These are phyloP conservation scores for Letharia lupina DNA, from an alignment of 495 filamentous ascomycete genomes.

Conservation along the genomic window DNA sequence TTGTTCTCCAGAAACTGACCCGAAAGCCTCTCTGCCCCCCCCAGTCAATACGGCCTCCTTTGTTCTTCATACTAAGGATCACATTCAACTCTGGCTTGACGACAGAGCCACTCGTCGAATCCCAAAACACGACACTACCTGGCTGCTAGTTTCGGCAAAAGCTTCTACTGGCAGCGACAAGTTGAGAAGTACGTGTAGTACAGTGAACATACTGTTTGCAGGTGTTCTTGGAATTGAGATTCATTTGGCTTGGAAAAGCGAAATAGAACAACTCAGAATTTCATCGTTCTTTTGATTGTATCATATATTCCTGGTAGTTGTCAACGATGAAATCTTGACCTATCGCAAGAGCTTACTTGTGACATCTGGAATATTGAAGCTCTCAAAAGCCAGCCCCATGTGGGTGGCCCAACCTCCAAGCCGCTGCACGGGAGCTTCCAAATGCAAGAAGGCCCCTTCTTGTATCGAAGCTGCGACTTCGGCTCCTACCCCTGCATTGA, in stretches of 20 bases:
- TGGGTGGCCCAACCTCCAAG: slow-evolving; percentile 91
- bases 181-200: not conserved
- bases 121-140: not conserved
- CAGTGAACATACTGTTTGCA: not conserved
- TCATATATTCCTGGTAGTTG: slow-evolving; percentile 51
- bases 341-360: slow-evolving; percentile 56
- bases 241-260: not conserved
- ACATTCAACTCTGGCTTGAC: not conserved
- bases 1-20: not conserved
- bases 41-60: not conserved
- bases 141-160: not conserved
- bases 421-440: slow-evolving; percentile 88
- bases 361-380: slow-evolving; percentile 84
- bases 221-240: not conserved
- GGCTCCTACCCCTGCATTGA: slow-evolving; percentile 89
- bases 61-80: not conserved
- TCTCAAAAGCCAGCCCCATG: slow-evolving; percentile 73
- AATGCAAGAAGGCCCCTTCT: slow-evolving; percentile 72
- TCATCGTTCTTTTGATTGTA: slow-evolving; percentile 50
- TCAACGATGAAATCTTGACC: not conserved
- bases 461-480: slow-evolving; percentile 91
- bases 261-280: slow-evolving; percentile 39
- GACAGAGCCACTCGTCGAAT: not conserved
- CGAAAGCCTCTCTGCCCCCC: not conserved
- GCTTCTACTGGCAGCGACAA: not conserved